Percentiles rank a stretch among this genome's conserved stretches.
phyloP scores from a whole-genome alignment of 176 grass and related monocot species.

The Neostapfia colusana region DNA sequence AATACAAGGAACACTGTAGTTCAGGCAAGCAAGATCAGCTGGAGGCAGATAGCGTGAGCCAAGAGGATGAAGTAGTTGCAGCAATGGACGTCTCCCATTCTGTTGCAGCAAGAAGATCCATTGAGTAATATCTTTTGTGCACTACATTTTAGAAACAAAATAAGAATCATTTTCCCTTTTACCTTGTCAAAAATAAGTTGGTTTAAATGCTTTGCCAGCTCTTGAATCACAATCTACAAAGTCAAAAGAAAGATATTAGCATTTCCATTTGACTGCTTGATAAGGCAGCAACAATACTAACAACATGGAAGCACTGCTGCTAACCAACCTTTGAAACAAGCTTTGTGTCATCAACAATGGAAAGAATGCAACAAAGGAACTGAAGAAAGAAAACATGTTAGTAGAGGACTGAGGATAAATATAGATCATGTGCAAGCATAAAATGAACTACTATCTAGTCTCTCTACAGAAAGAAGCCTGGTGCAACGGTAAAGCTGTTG shows the following conservation, averaged over 20 bases:
- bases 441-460: neutral
- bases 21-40: slow-evolving; percentile 65
- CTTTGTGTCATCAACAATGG: slow-evolving; percentile 92
- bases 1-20: slow-evolving; percentile 71
- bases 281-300: neutral
- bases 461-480: no score
- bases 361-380: slow-evolving; percentile 76
- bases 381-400: slow-evolving; percentile 43
- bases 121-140: neutral
- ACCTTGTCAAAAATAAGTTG: slow-evolving; percentile 86
- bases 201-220: slow-evolving; percentile 61
- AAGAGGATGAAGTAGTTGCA: slow-evolving; percentile 76
- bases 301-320: neutral
- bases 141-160: slow-evolving; percentile 1
- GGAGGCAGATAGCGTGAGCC: slow-evolving; percentile 77
- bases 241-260: slow-evolving; percentile 31
- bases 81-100: slow-evolving; percentile 85
- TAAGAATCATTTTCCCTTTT: slow-evolving; percentile 21
- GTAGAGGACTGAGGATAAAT: slow-evolving; percentile 17
- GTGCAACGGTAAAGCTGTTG: no score
- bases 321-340: slow-evolving; percentile 73
- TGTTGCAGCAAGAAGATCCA: slow-evolving; percentile 40
- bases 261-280: neutral
- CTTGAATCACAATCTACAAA: slow-evolving; percentile 68
- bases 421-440: neutral